phyloP scores from a whole-genome alignment of 352 stramenopile genomes.

The Elongisporangium prolatum region DNA sequence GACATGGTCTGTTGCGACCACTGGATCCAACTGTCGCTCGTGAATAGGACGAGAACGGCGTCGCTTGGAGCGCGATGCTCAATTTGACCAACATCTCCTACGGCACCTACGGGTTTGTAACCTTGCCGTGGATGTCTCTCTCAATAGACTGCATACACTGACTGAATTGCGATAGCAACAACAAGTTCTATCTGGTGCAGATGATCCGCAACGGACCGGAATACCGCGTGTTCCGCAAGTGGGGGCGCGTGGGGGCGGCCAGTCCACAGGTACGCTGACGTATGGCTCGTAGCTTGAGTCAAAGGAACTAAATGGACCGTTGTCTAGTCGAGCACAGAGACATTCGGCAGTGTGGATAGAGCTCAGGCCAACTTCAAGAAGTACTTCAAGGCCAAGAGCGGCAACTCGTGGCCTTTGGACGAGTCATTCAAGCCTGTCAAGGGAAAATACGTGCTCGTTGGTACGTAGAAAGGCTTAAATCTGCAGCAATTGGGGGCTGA shows the following conservation, averaged over 20 bases:
- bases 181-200: constrained; percentile 77
- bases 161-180: constrained; percentile 34
- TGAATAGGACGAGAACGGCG: constrained; percentile 34
- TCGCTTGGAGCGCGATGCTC: constrained; percentile 68
- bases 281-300: constrained; percentile 1
- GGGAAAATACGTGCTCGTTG: constrained; percentile 63
- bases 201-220: constrained; percentile 37
- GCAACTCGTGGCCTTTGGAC: constrained; percentile 53
- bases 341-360: constrained; percentile 8
- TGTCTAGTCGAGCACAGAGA: neutral
- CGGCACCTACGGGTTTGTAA: constrained; percentile 39
- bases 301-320: neutral
- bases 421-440: constrained; percentile 37
- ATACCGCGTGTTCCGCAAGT: constrained; percentile 62
- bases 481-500: neutral
- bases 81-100: constrained; percentile 61
- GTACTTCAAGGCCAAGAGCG: constrained; percentile 50
- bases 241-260: constrained; percentile 58
- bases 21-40: neutral
- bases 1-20: too few relatives aligned
- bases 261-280: constrained; percentile 32
- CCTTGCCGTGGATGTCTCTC: too few relatives aligned
- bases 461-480: too few relatives aligned
- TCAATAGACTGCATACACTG: neutral
- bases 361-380: constrained; percentile 40